Evolutionary conservation across 169 alveolate species (phyloP).

Genomic region (Plasmodium ovale): DNA sequence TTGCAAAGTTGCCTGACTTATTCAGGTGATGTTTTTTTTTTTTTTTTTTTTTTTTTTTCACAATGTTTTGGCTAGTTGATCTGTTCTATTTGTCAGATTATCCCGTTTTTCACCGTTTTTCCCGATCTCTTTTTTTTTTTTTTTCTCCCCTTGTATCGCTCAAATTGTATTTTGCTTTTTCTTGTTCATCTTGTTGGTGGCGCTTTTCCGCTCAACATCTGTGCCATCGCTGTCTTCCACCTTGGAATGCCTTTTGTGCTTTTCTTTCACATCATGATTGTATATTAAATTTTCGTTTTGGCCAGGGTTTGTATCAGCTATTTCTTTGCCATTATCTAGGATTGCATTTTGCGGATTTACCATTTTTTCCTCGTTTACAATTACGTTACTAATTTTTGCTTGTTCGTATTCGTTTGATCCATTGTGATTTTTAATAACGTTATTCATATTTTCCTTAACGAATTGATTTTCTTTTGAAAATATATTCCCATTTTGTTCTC

Average conservation of each 20-base stretch:
- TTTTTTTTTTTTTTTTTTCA: not conserved
- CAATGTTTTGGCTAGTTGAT: not conserved
- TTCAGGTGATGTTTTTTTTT: not conserved
- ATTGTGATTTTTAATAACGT: conserved; percentile 54
- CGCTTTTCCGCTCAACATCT: conserved; percentile 18
- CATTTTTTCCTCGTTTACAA: conserved; percentile 45
- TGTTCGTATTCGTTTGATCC: conserved; percentile 9
- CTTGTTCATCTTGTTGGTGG: conserved; percentile 18
- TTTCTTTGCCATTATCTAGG: not conserved
- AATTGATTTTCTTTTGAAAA: not conserved
- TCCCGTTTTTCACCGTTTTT: not conserved
- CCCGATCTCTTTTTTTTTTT: not conserved
- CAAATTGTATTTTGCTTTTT: conserved; percentile 65
- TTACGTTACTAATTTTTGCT: conserved; percentile 37
- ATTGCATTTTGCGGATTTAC: not conserved
- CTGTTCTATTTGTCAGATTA: not conserved
- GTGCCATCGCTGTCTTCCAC: conserved; percentile 5
- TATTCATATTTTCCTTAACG: conserved; percentile 15
- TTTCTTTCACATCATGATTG: conserved; percentile 33
- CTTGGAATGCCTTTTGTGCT: conserved; percentile 9
- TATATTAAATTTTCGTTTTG: conserved; percentile 31
- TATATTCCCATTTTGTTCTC: not conserved
- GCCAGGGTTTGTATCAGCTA: not conserved
- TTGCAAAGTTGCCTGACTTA: conserved; percentile 4
- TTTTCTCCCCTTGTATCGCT: not conserved